Evolutionary conservation across 2,329 filamentous ascomycete genomes (phyloP).

Genomic region (Ilyonectria robusta): DNA sequence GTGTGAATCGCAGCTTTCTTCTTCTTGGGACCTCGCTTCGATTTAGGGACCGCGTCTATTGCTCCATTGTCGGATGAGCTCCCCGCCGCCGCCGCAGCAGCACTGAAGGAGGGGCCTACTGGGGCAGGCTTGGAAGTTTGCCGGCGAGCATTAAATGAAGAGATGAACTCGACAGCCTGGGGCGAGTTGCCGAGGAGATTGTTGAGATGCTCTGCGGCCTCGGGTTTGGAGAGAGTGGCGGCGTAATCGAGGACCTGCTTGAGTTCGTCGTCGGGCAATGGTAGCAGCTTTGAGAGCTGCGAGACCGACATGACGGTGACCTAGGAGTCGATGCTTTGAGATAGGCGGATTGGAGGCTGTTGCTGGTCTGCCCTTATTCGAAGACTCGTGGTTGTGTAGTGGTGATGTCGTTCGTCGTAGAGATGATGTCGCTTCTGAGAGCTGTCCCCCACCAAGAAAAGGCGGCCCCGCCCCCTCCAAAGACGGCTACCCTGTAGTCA

Average conservation of each 20-base stretch:
- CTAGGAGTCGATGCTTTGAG: not conserved
- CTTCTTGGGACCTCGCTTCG: constrained; percentile 63
- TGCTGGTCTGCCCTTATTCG: not conserved
- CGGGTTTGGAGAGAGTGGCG: constrained; percentile 79
- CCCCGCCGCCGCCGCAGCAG: constrained; percentile 36
- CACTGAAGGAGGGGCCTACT: constrained; percentile 39
- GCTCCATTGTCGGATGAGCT: constrained; percentile 35
- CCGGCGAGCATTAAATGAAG: constrained; percentile 82
- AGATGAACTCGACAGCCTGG: constrained; percentile 81
- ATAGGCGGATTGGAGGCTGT: not conserved
- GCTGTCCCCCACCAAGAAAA: constrained; percentile 28
- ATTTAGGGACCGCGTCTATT: constrained; percentile 63
- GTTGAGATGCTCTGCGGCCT: constrained; percentile 87
- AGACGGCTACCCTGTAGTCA: constrained; percentile 25
- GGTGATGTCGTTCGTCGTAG: constrained; percentile 7
- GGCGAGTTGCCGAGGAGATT: constrained; percentile 91
- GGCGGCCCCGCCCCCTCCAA: constrained; percentile 25
- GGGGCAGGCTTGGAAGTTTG: constrained; percentile 56
- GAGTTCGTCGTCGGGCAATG: constrained; percentile 87
- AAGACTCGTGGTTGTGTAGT: not conserved
- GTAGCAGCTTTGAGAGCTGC: constrained; percentile 84
- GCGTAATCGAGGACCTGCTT: constrained; percentile 89
- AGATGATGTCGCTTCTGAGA: constrained; percentile 10
- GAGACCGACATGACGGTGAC: constrained; percentile 65
- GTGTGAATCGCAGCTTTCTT: constrained; percentile 76